Evolutionary conservation across 768 basidiomycete genomes (phyloP), one percentile per base, ranked within the genome.

Genomic region (Pholiota microspora): DNA sequence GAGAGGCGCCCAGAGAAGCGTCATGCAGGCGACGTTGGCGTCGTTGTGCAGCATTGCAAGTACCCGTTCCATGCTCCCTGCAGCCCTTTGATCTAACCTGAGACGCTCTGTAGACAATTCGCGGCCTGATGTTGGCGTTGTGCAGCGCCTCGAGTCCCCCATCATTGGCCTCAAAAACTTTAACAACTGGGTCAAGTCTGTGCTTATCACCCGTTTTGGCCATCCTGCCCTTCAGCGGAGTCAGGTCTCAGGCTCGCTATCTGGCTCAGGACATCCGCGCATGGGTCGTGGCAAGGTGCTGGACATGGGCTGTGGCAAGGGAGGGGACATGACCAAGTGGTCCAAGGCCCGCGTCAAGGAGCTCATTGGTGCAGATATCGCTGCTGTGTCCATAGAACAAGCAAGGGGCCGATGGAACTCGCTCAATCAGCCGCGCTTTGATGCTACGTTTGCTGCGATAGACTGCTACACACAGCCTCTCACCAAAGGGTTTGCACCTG

Each of bases 171-270:
- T 99, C 51, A 98, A 97, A 71, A 89, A 82, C 67, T 99, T 98
- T 75, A 99, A 99, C 74, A 99, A 99, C 74, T 99, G 97, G 97
- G 89, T 98, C 62, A 99, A 99, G 70, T 94, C 93, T 8, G 95
- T 98, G 15, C 79, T 98, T 58, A 97, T 99, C 65, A 86, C 89
- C 7, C 89, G 89, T 49, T 97, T 92, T 64, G 90, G 89, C 0
- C 85, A 88, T 66, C 86, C 88, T 2, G 85, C 76, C 28, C 77
- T 93, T 32, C 69, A 76, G 29, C 69, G 70, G 38, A 76, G 76
- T 54, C 58, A 65, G 9, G 55, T 61, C 51, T 57, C 56, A 57
- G 69, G 62, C 55, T 60, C 55, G 53, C 50, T 65, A 27, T 58
- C 62, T 23, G 67, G 69, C 29, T 53, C 61, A 40, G 69, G 73